phyloP scores from a whole-genome alignment of 495 filamentous ascomycete genomes.

The Astrothelium macrocarpum region DNA sequence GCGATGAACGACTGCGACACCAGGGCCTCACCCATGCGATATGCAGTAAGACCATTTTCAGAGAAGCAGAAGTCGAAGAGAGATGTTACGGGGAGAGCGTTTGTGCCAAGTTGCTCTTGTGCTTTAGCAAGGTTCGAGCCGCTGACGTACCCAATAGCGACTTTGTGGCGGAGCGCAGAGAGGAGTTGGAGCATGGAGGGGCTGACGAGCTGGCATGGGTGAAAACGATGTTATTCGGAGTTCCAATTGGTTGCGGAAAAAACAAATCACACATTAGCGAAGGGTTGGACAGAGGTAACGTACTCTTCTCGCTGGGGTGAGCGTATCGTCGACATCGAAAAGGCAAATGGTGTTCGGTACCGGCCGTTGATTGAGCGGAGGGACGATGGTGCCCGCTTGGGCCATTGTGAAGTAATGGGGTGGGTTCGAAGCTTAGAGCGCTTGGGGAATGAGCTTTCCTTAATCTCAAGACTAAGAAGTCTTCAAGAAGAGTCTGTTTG shows the following conservation, averaged over 20 bases:
- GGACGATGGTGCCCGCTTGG: conserved; percentile 48
- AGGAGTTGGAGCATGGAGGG: conserved; percentile 80
- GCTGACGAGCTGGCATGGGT: conserved; percentile 42
- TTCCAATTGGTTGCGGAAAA: not conserved
- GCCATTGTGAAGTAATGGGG: conserved; percentile 20
- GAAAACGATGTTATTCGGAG: conserved; percentile 12
- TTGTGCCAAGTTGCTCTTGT: conserved; percentile 80
- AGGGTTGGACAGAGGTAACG: conserved; percentile 18
- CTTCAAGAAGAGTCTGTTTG: no score
- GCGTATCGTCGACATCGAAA: conserved; percentile 88
- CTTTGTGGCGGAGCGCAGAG: conserved; percentile 68
- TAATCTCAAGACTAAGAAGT: no score
- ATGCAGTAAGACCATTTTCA: conserved; percentile 93
- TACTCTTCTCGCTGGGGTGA: conserved; percentile 69
- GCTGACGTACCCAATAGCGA: conserved; percentile 73
- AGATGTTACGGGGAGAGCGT: conserved; percentile 52
- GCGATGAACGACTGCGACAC: conserved; percentile 74
- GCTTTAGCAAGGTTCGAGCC: conserved; percentile 78
- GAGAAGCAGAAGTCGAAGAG: conserved; percentile 96
- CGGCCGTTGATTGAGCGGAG: conserved; percentile 68
- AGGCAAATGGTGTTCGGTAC: conserved; percentile 83
- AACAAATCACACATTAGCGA: not conserved
- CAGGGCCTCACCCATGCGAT: conserved; percentile 62
- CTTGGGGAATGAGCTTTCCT: no score
- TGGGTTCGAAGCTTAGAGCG: conserved; percentile 12